Conservation (phyloP, 805 yeast species). For the Kodamaea fukazawae region DNA sequence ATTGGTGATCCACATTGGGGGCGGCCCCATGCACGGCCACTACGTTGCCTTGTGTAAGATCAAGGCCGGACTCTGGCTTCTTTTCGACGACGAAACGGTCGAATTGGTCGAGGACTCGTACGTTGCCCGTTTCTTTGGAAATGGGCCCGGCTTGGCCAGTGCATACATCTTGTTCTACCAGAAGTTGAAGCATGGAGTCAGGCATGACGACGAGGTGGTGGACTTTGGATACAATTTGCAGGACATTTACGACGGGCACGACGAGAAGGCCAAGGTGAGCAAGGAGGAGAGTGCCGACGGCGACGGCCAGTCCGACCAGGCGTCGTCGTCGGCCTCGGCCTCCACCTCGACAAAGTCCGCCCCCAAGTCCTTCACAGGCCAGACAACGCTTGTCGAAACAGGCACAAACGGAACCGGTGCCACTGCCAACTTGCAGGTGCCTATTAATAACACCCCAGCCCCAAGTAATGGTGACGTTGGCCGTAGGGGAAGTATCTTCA, state of each 20-base stretch:
- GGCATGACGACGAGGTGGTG: slow-evolving; percentile 30
- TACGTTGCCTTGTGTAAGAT: slow-evolving; percentile 85
- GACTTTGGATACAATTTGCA: slow-evolving; percentile 35
- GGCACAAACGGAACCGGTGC: neutral
- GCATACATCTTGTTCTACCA: slow-evolving; percentile 88
- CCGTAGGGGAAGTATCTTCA: slow-evolving; percentile 20
- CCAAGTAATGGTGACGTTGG: neutral
- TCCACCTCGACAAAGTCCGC: neutral
- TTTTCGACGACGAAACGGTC: slow-evolving; percentile 94
- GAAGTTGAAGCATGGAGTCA: slow-evolving; percentile 34
- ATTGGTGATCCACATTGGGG: slow-evolving; percentile 91
- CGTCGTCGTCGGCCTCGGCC: slow-evolving; percentile 4
- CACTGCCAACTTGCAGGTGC: neutral
- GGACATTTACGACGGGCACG: slow-evolving; percentile 31
- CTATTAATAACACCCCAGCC: neutral
- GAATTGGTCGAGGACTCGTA: slow-evolving; percentile 81
- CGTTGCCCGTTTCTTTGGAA: slow-evolving; percentile 85
- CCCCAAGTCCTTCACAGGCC: neutral
- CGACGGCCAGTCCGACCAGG: slow-evolving; percentile 7
- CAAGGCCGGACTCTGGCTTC: slow-evolving; percentile 76
- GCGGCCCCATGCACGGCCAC: slow-evolving; percentile 98
- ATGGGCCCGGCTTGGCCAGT: slow-evolving; percentile 81
- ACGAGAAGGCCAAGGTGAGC: slow-evolving; percentile 4
- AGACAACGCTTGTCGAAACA: neutral
- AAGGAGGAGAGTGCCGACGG: slow-evolving; percentile 3